Evolutionary conservation across 75 land plant genomes (phyloP).

Genomic region (Selaginella moellendorffii): DNA sequence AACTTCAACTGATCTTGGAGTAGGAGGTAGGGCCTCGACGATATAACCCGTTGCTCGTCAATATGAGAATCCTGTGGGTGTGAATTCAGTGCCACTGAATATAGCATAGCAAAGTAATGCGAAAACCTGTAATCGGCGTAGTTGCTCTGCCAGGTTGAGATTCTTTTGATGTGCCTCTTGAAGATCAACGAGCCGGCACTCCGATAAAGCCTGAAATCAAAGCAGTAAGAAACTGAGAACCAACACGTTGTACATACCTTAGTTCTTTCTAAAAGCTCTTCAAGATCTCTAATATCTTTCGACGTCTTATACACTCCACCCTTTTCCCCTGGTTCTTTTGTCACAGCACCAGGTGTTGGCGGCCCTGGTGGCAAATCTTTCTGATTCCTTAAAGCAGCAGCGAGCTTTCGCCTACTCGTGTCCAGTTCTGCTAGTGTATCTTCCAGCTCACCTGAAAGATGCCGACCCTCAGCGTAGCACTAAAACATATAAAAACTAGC

Average conservation of each 20-base stretch:
- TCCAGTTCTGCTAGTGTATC: constrained; percentile 48
- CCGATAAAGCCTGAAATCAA: constrained; percentile 57
- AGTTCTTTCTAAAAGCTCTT: constrained; percentile 46
- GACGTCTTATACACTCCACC: constrained; percentile 30
- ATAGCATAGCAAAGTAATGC: no score
- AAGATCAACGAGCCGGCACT: constrained; percentile 35
- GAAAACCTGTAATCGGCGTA: constrained; percentile 71
- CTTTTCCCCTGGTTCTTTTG: constrained; percentile 31
- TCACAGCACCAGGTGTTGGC: constrained; percentile 31
- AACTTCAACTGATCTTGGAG: constrained; percentile 47
- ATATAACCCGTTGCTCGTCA: constrained; percentile 43
- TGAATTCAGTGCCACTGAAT: background rate
- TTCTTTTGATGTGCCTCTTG: constrained; percentile 41
- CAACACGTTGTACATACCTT: background rate
- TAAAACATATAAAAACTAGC: no score
- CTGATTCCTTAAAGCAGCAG: constrained; percentile 37
- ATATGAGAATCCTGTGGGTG: constrained; percentile 44
- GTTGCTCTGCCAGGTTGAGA: constrained; percentile 35
- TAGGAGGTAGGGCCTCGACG: constrained; percentile 42
- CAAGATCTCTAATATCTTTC: constrained; percentile 44
- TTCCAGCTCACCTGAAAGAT: constrained; percentile 56
- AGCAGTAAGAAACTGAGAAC: constrained; percentile 10
- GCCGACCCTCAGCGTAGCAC: no score
- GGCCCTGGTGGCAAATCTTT: constrained; percentile 39
- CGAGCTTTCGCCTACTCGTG: constrained; percentile 44